Evolutionary conservation across 768 basidiomycete species (phyloP).

Genomic region (Lactarius sanguifluus): DNA sequence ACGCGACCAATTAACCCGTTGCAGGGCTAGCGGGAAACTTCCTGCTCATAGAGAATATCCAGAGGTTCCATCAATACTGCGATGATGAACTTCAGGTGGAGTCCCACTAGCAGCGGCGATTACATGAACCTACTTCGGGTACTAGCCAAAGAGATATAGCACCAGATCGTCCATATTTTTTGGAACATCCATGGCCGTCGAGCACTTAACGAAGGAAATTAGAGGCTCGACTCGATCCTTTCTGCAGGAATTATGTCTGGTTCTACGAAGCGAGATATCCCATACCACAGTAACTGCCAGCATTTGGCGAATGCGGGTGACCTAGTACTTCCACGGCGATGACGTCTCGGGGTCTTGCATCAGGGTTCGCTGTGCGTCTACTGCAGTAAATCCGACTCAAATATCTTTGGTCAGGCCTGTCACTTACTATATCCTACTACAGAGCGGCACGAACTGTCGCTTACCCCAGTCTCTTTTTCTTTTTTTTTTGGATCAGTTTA

Average conservation of each 20-base stretch:
- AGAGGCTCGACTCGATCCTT: constrained; percentile 85
- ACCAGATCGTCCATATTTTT: constrained; percentile 98
- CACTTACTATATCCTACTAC: constrained; percentile 79
- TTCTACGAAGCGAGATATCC: constrained; percentile 77
- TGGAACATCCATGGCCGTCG: constrained; percentile 82
- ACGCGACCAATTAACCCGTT: constrained; percentile 15
- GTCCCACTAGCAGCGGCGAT: constrained; percentile 96
- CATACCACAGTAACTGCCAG: not conserved
- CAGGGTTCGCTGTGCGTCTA: constrained; percentile 42
- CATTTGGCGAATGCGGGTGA: not conserved
- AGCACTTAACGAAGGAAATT: constrained; percentile 89
- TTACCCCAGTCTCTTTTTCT: constrained; percentile 56
- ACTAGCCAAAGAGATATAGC: constrained; percentile 93
- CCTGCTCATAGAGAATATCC: constrained; percentile 91
- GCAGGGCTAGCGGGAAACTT: constrained; percentile 96
- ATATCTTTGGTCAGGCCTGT: constrained; percentile 76
- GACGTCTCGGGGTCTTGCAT: constrained; percentile 92
- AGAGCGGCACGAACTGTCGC: constrained; percentile 85
- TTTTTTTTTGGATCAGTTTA: too few species aligned
- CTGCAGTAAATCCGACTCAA: not conserved
- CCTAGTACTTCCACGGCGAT: constrained; percentile 92
- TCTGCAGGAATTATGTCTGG: constrained; percentile 96
- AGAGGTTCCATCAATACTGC: constrained; percentile 97
- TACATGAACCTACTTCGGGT: constrained; percentile 94
- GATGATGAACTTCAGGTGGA: constrained; percentile 83